Conservation (phyloP, 2,329 filamentous ascomycete genomes). For the Penicillium rolfsii region DNA sequence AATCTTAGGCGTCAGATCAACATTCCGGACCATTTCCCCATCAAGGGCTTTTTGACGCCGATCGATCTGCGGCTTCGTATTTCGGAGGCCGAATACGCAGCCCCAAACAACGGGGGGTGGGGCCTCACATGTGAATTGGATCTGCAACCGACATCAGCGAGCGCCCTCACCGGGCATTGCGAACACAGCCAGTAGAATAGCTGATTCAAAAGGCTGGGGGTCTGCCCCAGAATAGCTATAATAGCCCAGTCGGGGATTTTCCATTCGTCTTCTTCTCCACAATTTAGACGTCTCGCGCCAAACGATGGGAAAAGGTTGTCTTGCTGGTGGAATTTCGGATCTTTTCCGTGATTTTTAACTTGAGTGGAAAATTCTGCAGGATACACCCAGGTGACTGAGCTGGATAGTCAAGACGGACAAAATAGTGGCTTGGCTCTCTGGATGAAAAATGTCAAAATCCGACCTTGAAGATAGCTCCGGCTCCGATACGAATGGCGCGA, state of each 20-base stretch:
- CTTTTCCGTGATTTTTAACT: too few relatives aligned
- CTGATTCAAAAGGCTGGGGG: slow-evolving; percentile 4
- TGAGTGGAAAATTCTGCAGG: too few relatives aligned
- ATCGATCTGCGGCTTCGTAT: slow-evolving; percentile 8
- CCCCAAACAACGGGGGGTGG: background rate
- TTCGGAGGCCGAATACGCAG: slow-evolving; percentile 6
- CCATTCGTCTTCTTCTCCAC: background rate
- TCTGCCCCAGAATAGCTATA: background rate
- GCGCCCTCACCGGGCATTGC: slow-evolving; percentile 1
- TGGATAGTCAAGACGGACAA: background rate
- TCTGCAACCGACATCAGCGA: background rate
- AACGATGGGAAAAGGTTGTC: background rate
- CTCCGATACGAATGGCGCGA: slow-evolving; percentile 9
- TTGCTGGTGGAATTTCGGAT: background rate
- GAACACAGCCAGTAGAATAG: background rate
- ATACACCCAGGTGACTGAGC: background rate
- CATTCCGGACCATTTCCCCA: background rate
- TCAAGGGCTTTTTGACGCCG: background rate
- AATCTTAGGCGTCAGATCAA: background rate
- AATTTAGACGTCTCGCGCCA: background rate
- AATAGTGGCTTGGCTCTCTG: background rate
- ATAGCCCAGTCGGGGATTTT: background rate
- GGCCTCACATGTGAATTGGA: slow-evolving; percentile 10
- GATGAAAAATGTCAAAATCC: slow-evolving; percentile 25
- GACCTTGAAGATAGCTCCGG: slow-evolving; percentile 23